These are phyloP conservation scores for Tardiomyces depauwii DNA, from an alignment of 1,139 yeast genomes.

Conservation along the genomic window DNA sequence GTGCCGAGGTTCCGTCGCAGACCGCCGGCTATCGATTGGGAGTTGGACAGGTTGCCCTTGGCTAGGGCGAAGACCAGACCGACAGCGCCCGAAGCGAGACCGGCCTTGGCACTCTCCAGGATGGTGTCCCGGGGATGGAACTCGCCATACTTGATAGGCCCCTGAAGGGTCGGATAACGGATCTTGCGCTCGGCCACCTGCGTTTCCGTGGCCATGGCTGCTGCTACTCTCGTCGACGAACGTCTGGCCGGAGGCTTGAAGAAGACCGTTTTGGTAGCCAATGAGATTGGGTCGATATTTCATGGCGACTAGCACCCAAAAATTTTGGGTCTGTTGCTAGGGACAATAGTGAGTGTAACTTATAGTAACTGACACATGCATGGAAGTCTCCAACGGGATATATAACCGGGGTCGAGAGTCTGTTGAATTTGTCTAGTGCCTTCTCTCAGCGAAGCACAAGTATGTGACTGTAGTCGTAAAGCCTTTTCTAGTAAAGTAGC, in stretches of 20 bases:
- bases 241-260: not conserved
- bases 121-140: slow-evolving; percentile 30
- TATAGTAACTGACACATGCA: not conserved
- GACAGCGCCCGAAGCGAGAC: slow-evolving; percentile 29
- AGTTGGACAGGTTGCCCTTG: slow-evolving; percentile 25
- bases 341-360: too few species aligned
- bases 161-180: not conserved
- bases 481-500: too few species aligned
- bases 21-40: slow-evolving; percentile 13
- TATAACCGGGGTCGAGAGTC: too few species aligned
- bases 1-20: slow-evolving; percentile 12
- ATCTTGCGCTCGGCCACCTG: not conserved
- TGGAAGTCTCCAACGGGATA: too few species aligned
- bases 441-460: too few species aligned
- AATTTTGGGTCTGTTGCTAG: not conserved
- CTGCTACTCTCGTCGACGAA: not conserved
- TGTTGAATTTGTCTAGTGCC: too few species aligned
- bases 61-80: slow-evolving; percentile 32
- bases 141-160: not conserved
- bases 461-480: too few species aligned
- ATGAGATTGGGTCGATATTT: not conserved
- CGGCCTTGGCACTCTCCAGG: slow-evolving; percentile 30
- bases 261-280: not conserved
- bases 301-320: not conserved
- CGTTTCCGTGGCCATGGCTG: not conserved